These are phyloP conservation scores for Aspergillus nidulans DNA, from an alignment of 495 filamentous ascomycete species.

Conservation along the genomic window DNA sequence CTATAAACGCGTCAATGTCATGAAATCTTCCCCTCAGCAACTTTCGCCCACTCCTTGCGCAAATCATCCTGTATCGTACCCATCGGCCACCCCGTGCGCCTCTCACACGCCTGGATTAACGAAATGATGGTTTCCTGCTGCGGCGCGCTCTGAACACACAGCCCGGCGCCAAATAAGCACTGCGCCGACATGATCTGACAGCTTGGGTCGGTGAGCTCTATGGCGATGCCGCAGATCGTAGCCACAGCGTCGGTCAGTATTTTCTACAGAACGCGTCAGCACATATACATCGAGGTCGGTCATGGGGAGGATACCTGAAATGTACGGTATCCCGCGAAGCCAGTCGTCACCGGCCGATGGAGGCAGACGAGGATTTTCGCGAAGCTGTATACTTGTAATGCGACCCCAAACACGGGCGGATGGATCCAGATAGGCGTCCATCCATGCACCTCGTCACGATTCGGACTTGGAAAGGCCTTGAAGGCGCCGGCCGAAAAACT, in stretches of 20 bases:
- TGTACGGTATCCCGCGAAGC: not conserved
- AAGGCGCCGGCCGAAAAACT: slow-evolving; percentile 13
- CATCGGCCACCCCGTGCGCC: not conserved
- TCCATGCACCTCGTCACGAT: not conserved
- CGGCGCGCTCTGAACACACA: not conserved
- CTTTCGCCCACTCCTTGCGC: not conserved
- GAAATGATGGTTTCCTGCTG: not conserved
- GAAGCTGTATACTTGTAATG: slow-evolving; percentile 27
- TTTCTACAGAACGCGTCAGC: not conserved
- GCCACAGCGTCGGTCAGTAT: not conserved
- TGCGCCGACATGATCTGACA: not conserved
- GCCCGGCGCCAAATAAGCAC: not conserved
- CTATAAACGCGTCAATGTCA: too few species aligned
- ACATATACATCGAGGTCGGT: too few species aligned
- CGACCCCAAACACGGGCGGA: slow-evolving; percentile 23
- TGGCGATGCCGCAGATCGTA: not conserved
- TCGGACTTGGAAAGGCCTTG: slow-evolving; percentile 15
- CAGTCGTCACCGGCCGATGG: slow-evolving; percentile 21
- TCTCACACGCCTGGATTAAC: not conserved
- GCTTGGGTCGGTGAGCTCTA: not conserved
- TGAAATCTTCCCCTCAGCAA: not conserved
- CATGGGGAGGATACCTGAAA: not conserved
- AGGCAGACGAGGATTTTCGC: slow-evolving; percentile 25
- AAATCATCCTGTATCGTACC: not conserved
- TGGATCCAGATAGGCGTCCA: slow-evolving; percentile 25